Base-by-base conservation (phyloP, 1,284 basidiomycete species). In the Moniliella sp. region DNA sequence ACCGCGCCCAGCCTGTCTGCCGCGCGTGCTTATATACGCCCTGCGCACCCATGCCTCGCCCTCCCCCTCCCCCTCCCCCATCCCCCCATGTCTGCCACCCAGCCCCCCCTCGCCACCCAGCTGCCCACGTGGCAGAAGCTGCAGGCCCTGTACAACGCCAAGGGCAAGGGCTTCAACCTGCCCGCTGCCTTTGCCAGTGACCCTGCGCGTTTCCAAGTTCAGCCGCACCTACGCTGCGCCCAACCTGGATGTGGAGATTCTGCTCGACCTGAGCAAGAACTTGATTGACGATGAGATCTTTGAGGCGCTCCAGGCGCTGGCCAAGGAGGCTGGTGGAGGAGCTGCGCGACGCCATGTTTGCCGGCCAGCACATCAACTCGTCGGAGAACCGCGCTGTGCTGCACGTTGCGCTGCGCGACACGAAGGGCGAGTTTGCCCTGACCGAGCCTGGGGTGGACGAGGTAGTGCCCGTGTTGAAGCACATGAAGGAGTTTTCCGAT, bases 241-340 rank as follows among this genome's bases (percentile, higher is more conserved):
- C n/a, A n/a, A n/a, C n/a, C 69, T 75, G 18, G 68, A 72, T 41
- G 75, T 77, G 36, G 75, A 76, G 33, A 71, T 97, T 65, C 71
- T 97, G 40, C 70, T 93, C 56, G 88, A 97, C 65, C 91, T 78
- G 66, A 88, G 82, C 57, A 97, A 97, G 68, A 93, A 97, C 66
- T 66, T 94, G 42, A 72, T 94, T 68, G 83, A 79, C 40, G 69
- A 82, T 50, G 74, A 80, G 41, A 74, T 94, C 61, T 70, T 61
- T 31, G 37, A 44, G 18, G 45, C 71, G 11, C 73, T 93, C 34
- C 69, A 94, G 48, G 64, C 69, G 17, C 75, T 94, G 39, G 80
- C 75, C 15, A 70, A 74, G 40, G 83, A 94, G 65, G 83, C 84
- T 74, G 36, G 74, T 97, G 40, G 81, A 91, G 69, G 61, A 69